A percentile compares a stretch with the other conserved stretches of the same genome.
Evolutionary conservation across 495 filamentous ascomycete genomes (phyloP).

Genomic region (Aspergillus saccharolyticus): DNA sequence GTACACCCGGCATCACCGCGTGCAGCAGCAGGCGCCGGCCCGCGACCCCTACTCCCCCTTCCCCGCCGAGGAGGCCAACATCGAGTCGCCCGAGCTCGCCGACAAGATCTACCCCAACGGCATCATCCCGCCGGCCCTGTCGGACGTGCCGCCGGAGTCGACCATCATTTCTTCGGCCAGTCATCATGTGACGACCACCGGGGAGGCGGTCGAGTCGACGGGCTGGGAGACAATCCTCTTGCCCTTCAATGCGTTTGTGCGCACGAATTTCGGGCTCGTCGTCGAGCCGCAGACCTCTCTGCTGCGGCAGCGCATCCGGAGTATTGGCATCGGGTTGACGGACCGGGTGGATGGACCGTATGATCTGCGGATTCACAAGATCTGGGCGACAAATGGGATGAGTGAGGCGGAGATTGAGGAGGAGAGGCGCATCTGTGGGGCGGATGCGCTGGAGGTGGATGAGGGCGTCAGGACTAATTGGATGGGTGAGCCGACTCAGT

Average conservation of each 20-base stretch:
- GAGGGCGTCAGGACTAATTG: slow-evolving; percentile 36
- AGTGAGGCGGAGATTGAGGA: slow-evolving; percentile 37
- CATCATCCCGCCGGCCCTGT: slow-evolving; percentile 34
- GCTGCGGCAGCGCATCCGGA: slow-evolving; percentile 74
- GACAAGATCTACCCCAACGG: slow-evolving; percentile 26
- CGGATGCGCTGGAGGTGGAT: slow-evolving; percentile 39
- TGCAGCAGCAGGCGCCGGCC: slow-evolving; percentile 7
- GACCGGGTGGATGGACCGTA: slow-evolving; percentile 84
- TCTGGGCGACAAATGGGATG: slow-evolving; percentile 66
- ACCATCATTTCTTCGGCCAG: slow-evolving; percentile 33
- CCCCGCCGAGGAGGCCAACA: slow-evolving; percentile 9
- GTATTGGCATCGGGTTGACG: slow-evolving; percentile 80
- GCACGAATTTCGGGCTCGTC: slow-evolving; percentile 85
- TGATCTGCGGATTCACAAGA: slow-evolving; percentile 72
- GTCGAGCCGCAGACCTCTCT: slow-evolving; percentile 89
- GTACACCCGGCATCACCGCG: slow-evolving; percentile 61
- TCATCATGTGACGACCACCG: slow-evolving; percentile 30
- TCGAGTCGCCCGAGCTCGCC: slow-evolving; percentile 20
- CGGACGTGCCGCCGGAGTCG: slow-evolving; percentile 36
- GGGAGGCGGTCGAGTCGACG: slow-evolving; percentile 42
- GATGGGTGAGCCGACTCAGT: slow-evolving; percentile 9
- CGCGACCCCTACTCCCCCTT: neutral
- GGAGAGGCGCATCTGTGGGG: slow-evolving; percentile 40
- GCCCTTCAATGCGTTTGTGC: slow-evolving; percentile 85
- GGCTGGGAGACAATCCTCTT: slow-evolving; percentile 92